Percentiles rank a stretch among this genome's conserved stretches.
Conservation (phyloP, 169 alveolate genomes). For the Plasmodium reichenowi region DNA sequence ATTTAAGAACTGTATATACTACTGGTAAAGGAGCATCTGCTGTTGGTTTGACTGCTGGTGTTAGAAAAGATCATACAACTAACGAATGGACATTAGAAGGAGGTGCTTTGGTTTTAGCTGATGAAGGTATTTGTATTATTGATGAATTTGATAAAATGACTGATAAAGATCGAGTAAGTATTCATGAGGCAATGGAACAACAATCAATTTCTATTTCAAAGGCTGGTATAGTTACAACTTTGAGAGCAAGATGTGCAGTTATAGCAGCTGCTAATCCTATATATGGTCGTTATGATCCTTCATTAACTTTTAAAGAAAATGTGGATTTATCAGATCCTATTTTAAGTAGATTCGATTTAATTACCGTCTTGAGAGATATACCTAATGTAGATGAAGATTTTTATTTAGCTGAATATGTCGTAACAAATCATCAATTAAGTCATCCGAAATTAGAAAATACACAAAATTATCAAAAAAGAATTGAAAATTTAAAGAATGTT, state of each 20-base stretch:
- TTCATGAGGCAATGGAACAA: conserved; percentile 99
- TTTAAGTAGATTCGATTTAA: conserved; percentile 98
- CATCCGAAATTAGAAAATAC: conserved; percentile 93
- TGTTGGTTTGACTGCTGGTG: conserved; percentile 99
- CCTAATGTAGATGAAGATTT: conserved; percentile 96
- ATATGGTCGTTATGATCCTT: conserved; percentile 96
- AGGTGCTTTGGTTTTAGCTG: conserved; percentile 99
- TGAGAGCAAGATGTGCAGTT: conserved; percentile 99
- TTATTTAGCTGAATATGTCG: conserved; percentile 96
- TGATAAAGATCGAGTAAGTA: conserved; percentile 98
- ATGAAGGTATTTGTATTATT: conserved; percentile 99
- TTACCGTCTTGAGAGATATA: conserved; percentile 98
- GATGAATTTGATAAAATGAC: conserved; percentile 99
- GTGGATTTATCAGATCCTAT: conserved; percentile 99
- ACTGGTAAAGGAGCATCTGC: conserved; percentile 99
- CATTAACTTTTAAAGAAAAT: conserved; percentile 97
- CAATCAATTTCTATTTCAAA: conserved; percentile 99
- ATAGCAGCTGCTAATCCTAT: conserved; percentile 99
- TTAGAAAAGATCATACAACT: conserved; percentile 97
- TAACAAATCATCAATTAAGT: conserved; percentile 95
- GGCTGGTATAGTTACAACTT: conserved; percentile 98
- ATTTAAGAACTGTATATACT: conserved; percentile 97
- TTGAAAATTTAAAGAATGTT: conserved; percentile 81
- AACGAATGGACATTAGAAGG: conserved; percentile 99
- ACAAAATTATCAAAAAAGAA: conserved; percentile 84